Conservation (phyloP, 164 flowering plant genomes). For the Vitis cinerea region DNA sequence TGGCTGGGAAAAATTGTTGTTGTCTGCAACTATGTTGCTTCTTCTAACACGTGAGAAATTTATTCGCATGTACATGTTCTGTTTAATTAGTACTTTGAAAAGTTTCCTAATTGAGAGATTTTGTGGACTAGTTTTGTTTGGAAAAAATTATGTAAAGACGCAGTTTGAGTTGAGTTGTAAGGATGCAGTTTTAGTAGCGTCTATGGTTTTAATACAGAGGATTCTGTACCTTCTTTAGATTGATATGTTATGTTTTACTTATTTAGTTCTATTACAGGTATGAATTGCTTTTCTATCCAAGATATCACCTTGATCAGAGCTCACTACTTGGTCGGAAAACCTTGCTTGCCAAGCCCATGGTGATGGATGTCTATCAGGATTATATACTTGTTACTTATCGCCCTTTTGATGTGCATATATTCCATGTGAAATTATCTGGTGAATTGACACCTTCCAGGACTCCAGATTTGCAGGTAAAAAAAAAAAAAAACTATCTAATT, state of each 20-base stretch:
- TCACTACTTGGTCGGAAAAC: constrained; percentile 82
- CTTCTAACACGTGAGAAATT: constrained; percentile 75
- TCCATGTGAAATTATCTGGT: constrained; percentile 71
- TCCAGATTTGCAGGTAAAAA: constrained; percentile 79
- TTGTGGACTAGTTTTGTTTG: too few species aligned
- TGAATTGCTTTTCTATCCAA: constrained; percentile 93
- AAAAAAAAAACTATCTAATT: background rate
- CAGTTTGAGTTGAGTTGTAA: too few species aligned
- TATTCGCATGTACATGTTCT: constrained; percentile 11
- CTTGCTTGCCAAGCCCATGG: constrained; percentile 85
- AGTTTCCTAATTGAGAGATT: too few species aligned
- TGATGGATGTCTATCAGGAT: constrained; percentile 93
- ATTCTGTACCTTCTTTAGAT: too few species aligned
- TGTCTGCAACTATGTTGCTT: constrained; percentile 81
- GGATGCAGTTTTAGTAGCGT: too few species aligned
- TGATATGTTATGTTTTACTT: background rate
- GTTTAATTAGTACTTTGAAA: background rate
- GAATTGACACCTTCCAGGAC: constrained; percentile 75
- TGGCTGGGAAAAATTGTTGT: constrained; percentile 97
- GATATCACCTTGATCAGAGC: constrained; percentile 98
- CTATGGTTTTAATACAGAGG: too few species aligned
- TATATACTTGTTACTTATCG: constrained; percentile 90
- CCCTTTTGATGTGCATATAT: constrained; percentile 93
- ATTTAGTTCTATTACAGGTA: constrained; percentile 53
- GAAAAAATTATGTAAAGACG: too few species aligned